A percentile compares a stretch with the other conserved stretches of the same genome.
Evolutionary conservation across 1,139 yeast species (phyloP).

Genomic region (Diutina mesorugosa): DNA sequence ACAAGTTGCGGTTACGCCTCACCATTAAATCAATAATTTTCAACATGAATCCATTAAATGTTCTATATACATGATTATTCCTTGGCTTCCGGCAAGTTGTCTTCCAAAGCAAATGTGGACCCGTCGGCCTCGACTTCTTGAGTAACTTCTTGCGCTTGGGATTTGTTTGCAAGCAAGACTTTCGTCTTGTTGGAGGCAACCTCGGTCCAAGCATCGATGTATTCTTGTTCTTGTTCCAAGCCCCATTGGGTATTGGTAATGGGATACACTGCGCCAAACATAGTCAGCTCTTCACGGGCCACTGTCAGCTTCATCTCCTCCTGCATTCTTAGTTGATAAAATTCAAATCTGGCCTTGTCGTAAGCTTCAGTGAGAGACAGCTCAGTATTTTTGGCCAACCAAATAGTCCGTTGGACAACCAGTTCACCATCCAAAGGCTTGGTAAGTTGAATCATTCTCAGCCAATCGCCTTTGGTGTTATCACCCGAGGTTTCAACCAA

Average conservation of each 20-base stretch:
- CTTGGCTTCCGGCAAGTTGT: not conserved
- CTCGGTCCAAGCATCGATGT: conserved; percentile 59
- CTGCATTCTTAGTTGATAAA: conserved; percentile 72
- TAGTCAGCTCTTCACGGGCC: conserved; percentile 68
- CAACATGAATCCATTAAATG: not conserved
- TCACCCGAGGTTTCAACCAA: conserved; percentile 64
- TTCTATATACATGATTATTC: not conserved
- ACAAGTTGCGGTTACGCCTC: not conserved
- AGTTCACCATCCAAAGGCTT: conserved; percentile 83
- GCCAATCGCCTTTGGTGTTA: conserved; percentile 60
- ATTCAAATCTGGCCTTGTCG: conserved; percentile 78
- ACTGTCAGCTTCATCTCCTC: conserved; percentile 70
- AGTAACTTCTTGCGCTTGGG: not conserved
- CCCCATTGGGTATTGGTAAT: conserved; percentile 39
- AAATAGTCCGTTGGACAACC: conserved; percentile 85
- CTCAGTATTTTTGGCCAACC: conserved; percentile 31
- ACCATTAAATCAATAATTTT: not conserved
- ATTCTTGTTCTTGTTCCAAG: conserved; percentile 55
- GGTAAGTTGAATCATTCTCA: conserved; percentile 53
- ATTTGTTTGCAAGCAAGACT: conserved; percentile 11
- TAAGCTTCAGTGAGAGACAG: conserved; percentile 53
- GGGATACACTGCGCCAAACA: conserved; percentile 73
- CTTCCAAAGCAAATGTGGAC: not conserved
- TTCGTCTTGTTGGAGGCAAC: conserved; percentile 54
- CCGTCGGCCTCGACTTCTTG: not conserved